These are phyloP conservation scores for Phytophthora pini DNA, from an alignment of 352 stramenopile genomes.

Conservation along the genomic window DNA sequence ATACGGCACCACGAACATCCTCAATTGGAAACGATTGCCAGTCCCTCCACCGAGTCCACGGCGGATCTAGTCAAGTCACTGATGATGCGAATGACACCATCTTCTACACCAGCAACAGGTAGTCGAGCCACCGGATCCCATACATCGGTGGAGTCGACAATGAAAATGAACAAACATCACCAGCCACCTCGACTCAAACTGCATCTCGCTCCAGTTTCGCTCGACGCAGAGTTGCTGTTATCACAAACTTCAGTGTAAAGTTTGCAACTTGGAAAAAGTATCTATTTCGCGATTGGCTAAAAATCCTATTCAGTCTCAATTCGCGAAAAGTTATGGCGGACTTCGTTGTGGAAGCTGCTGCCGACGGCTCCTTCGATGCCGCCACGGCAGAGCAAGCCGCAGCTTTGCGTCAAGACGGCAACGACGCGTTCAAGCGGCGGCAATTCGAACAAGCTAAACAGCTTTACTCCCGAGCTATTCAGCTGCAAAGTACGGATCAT, in stretches of 20 bases:
- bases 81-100: conserved; percentile 10
- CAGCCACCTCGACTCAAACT: conserved; percentile 7
- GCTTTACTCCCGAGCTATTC: conserved; percentile 71
- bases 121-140: conserved; percentile 2
- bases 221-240: conserved; percentile 24
- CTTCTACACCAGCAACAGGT: conserved; percentile 3
- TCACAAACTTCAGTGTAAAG: not conserved
- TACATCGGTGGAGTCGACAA: conserved; percentile 3
- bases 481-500: conserved; percentile 52
- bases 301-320: conserved; percentile 8
- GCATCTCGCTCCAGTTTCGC: conserved; percentile 16
- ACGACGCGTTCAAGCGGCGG: conserved; percentile 67
- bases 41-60: conserved; percentile 11
- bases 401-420: conserved; percentile 64
- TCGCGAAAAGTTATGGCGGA: conserved; percentile 25
- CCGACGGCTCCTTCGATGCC: conserved; percentile 52
- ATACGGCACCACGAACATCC: not conserved
- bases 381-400: conserved; percentile 30
- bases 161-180: conserved; percentile 12
- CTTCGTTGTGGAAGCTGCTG: conserved; percentile 32
- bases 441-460: conserved; percentile 51
- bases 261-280: not conserved
- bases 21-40: conserved; percentile 3
- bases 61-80: conserved; percentile 20
- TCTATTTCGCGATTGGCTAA: conserved; percentile 10